Evolutionary conservation across 1,284 basidiomycete genomes (phyloP).

Genomic region (Ceraceosorus guamensis): DNA sequence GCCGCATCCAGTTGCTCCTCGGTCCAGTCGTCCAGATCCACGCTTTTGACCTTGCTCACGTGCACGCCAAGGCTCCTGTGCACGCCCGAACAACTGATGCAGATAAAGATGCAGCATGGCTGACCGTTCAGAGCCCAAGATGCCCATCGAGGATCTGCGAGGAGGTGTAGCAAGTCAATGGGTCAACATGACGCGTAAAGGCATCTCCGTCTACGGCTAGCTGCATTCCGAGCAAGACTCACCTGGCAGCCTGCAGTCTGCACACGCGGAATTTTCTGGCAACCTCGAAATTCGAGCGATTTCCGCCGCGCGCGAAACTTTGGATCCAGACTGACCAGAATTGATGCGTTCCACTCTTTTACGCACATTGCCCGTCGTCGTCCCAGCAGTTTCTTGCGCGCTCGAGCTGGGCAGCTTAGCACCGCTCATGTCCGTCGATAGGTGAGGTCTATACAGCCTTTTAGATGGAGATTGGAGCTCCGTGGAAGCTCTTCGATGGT

Average conservation of each 20-base stretch:
- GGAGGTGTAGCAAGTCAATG: no score
- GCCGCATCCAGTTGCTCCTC: constrained; percentile 33
- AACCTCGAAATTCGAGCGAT: constrained; percentile 46
- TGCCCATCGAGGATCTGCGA: constrained; percentile 50
- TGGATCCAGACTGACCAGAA: neutral
- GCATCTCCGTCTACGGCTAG: no score
- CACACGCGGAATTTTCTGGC: constrained; percentile 50
- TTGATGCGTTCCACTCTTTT: neutral
- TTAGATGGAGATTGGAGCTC: no score
- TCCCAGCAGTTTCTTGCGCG: neutral
- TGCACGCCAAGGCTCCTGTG: constrained; percentile 55
- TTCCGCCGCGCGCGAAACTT: constrained; percentile 12
- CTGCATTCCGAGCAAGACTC: constrained; percentile 14
- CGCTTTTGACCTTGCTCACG: constrained; percentile 52
- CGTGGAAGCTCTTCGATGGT: neutral
- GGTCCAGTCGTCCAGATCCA: constrained; percentile 52
- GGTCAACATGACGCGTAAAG: neutral
- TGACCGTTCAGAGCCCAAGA: constrained; percentile 48
- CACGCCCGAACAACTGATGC: constrained; percentile 54
- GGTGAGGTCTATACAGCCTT: no score
- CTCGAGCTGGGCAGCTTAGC: neutral
- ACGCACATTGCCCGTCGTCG: neutral
- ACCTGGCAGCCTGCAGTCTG: constrained; percentile 50
- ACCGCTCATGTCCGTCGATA: no score
- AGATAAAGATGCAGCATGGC: constrained; percentile 51